Evolutionary conservation across 1,284 basidiomycete genomes (phyloP), one percentile per base, ranked within the genome.

Genomic region (Xerocomus minutiporus): DNA sequence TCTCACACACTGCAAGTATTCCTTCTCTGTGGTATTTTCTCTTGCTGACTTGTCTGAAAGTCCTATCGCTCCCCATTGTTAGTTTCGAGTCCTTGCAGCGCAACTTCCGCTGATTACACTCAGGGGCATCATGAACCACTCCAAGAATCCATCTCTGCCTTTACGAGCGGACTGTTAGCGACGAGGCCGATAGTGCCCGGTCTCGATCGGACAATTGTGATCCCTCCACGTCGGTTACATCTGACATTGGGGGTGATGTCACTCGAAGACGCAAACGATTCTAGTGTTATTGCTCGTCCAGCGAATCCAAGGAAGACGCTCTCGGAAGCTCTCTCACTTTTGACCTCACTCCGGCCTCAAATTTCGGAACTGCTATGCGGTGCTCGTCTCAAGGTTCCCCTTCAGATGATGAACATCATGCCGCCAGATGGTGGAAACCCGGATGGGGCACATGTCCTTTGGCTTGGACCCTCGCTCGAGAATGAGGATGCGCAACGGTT

Each of bases 231-330:
- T 9, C 67, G 86, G 13, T 67, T 88, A 41, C 86, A 88, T 62
- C 68, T 88, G 52, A 88, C 86, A 0, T 70, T 89, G 2, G 86
- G 85, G 2, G 84, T 86, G 1, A 85, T 89, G 83, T 69, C 77
- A 0, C 78, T 88, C 41, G 57, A 59, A 15, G 53, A 62, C 23
- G 8, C 56, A 1, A 49, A 32, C 15, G 3, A 13, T n/a, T 38
- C 49, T 11, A 40, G 11, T 15, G 6, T 13, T 32, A 5, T 32
- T 13, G 55, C 41, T 23, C 40, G 17, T 26, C 50, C 28, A 11
- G 9, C 9, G 11, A 36, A 34, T 28, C 28, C 43, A 36, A 56
- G 42, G 36, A 73, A 65, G 48, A 81, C 81, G 0, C 61, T 84
- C 13, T 49, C 66, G 1, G 66, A 67, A 0, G 83, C 83, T 0